These are phyloP conservation scores for Thalassiosira mediterranea DNA, from an alignment of 352 stramenopile species.

Conservation along the genomic window DNA sequence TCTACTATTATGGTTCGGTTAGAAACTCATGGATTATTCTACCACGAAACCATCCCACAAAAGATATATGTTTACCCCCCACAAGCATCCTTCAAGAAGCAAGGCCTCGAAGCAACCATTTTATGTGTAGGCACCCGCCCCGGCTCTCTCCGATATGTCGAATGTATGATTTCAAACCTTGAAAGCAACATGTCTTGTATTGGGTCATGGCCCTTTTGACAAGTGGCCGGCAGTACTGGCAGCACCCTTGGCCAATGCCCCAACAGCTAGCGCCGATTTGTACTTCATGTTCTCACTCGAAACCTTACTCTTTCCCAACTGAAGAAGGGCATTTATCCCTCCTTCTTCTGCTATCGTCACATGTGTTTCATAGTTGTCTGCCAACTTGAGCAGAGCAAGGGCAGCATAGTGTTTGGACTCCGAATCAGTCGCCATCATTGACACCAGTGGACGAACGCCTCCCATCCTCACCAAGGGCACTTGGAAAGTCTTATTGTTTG, in stretches of 20 bases:
- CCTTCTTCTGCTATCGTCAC: slow-evolving; percentile 93
- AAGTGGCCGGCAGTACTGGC: too few relatives aligned
- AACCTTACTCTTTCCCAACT: slow-evolving; percentile 88
- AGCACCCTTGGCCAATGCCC: slow-evolving; percentile 52
- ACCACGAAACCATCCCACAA: too few relatives aligned
- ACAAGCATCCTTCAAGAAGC: too few relatives aligned
- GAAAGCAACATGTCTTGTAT: too few relatives aligned
- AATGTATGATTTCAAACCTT: too few relatives aligned
- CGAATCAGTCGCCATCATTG: slow-evolving; percentile 93
- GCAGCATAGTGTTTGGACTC: slow-evolving; percentile 94
- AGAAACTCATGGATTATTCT: too few relatives aligned
- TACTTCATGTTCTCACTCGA: slow-evolving; percentile 95
- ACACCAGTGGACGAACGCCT: slow-evolving; percentile 91
- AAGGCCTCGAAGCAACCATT: too few relatives aligned
- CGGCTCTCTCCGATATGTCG: too few relatives aligned
- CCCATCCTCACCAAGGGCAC: slow-evolving; percentile 90
- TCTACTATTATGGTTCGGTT: too few relatives aligned
- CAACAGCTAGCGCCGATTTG: slow-evolving; percentile 92
- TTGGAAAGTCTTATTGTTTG: slow-evolving; percentile 93
- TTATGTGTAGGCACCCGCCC: too few relatives aligned
- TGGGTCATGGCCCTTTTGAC: too few relatives aligned
- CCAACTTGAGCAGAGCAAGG: slow-evolving; percentile 95
- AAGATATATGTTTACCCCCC: too few relatives aligned
- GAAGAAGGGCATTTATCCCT: slow-evolving; percentile 93
- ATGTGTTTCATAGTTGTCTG: slow-evolving; percentile 98